These are phyloP conservation scores for Ascochyta rabiei DNA, from an alignment of 2,329 filamentous ascomycete genomes.

Conservation along the genomic window DNA sequence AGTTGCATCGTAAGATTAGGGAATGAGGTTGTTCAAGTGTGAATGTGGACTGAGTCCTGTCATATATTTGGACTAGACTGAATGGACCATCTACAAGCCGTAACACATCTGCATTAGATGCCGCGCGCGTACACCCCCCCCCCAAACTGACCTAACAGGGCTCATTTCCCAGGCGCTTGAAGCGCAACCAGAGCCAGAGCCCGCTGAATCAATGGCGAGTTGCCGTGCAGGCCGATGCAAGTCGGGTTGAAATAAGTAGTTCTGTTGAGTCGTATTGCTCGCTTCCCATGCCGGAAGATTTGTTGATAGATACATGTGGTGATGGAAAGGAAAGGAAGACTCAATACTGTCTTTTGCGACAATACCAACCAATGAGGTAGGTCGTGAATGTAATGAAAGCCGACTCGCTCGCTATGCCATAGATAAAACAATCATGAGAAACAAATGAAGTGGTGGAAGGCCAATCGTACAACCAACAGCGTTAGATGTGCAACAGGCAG, in stretches of 20 bases:
- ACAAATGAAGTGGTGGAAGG: constrained; percentile 23
- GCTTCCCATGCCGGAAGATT: constrained; percentile 13
- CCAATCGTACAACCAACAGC: constrained; percentile 14
- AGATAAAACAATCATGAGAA: constrained; percentile 46
- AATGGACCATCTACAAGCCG: constrained; percentile 7
- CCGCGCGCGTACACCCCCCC: neutral
- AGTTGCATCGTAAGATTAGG: constrained; percentile 12
- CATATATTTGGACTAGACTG: constrained; percentile 11
- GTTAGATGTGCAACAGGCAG: constrained; percentile 7
- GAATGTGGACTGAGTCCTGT: constrained; percentile 17
- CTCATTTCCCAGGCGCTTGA: constrained; percentile 3
- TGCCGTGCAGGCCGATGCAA: constrained; percentile 7
- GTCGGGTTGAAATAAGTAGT: constrained; percentile 8
- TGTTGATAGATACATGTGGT: constrained; percentile 27
- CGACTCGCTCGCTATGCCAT: constrained; percentile 46
- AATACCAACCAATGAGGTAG: constrained; percentile 14
- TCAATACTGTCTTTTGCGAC: constrained; percentile 8
- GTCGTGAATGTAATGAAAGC: constrained; percentile 22
- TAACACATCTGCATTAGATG: neutral
- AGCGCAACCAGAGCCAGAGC: neutral
- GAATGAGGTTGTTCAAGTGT: constrained; percentile 12
- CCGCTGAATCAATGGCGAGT: neutral
- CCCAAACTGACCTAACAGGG: neutral
- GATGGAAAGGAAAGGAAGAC: constrained; percentile 2
- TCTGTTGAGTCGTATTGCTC: constrained; percentile 17